Evolutionary conservation across 164 flowering plant species (phyloP).

Genomic region (Umbellularia californica): DNA sequence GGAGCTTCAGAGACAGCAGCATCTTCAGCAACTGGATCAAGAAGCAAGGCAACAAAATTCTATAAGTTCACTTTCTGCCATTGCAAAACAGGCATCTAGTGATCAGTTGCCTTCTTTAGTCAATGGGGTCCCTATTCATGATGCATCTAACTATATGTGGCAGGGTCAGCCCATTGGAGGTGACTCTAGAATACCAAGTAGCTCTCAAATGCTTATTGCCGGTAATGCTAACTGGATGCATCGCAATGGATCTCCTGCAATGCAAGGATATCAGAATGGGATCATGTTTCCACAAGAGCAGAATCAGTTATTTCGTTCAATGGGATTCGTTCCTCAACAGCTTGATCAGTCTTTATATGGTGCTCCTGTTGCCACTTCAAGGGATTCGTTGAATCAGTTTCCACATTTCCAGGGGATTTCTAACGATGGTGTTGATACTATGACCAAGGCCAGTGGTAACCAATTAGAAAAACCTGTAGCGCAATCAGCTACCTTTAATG

Average conservation of each 20-base stretch:
- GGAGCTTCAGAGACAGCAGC: slow-evolving; percentile 65
- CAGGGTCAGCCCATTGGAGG: slow-evolving; percentile 20
- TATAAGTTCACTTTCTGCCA: slow-evolving; percentile 30
- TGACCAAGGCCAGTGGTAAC: slow-evolving; percentile 30
- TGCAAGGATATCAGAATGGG: slow-evolving; percentile 46
- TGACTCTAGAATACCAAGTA: slow-evolving; percentile 18
- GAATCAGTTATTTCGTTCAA: slow-evolving; percentile 31
- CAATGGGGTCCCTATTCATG: slow-evolving; percentile 41
- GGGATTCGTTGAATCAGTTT: slow-evolving; percentile 33
- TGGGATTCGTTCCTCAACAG: slow-evolving; percentile 46
- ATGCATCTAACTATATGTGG: slow-evolving; percentile 29
- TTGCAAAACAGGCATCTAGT: slow-evolving; percentile 34
- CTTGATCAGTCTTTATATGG: slow-evolving; percentile 61
- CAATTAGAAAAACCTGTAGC: slow-evolving; percentile 34
- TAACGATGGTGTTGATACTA: slow-evolving; percentile 29
- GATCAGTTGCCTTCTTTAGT: slow-evolving; percentile 38
- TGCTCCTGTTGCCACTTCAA: slow-evolving; percentile 36
- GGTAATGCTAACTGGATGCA: slow-evolving; percentile 41
- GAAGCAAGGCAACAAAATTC: slow-evolving; percentile 44
- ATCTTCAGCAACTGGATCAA: slow-evolving; percentile 45
- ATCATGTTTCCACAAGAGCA: slow-evolving; percentile 37
- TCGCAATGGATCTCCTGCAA: slow-evolving; percentile 32
- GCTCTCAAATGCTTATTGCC: slow-evolving; percentile 38
- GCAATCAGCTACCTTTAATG: slow-evolving; percentile 35
- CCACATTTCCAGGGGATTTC: slow-evolving; percentile 43